Evolutionary conservation across 164 flowering plant genomes (phyloP), one percentile per base, ranked within the genome.

Genomic region (Amborella trichopoda): DNA sequence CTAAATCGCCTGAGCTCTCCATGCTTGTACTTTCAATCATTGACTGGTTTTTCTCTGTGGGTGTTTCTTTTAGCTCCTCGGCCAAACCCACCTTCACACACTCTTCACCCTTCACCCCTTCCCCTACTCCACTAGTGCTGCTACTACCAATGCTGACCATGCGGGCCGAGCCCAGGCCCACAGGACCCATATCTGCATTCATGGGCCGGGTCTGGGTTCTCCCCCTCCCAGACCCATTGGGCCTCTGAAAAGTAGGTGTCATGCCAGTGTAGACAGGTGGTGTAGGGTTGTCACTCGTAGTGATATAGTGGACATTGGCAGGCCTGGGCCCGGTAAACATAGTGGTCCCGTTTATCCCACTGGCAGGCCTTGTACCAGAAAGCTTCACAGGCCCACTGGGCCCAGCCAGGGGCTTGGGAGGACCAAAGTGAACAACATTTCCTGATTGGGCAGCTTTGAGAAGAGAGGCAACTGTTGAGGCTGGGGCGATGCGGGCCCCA

Each of bases 401-500:
- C 26, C 66, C 60, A 26, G 73, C 38, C 28, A 59, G 6, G 14
- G 70, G 52, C 61, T 75, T 72, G 4, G 63, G 54, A 28, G 84
- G 64, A 41, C 72, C 73, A 46, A 76, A 63, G 49, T 72, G 82
- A 19, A 83, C 75, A 40, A 71, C 75, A 48, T 73, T 80, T 54
- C 74, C 78, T 26, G 77, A 67, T 38, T 68, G 83, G 18, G 85
- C 83, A 44, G 81, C 85, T 57, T 72, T 79, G 21, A 75, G 49
- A 19, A 78, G 53, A 17, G 94, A 70, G 24, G 78, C 77, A 18
- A 89, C 96, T 53, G 74, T 79, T 24, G 76, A 64, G 5, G 76
- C 69, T 11, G 76, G 66, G 26, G 73, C 86, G 46, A 88, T 81
- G 16, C 94, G 80, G 9, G 95, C 90, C 26, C 96, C 96, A 27